phyloP scores from a whole-genome alignment of 2,329 filamentous ascomycete genomes.

The Coniochaeta sp. region DNA sequence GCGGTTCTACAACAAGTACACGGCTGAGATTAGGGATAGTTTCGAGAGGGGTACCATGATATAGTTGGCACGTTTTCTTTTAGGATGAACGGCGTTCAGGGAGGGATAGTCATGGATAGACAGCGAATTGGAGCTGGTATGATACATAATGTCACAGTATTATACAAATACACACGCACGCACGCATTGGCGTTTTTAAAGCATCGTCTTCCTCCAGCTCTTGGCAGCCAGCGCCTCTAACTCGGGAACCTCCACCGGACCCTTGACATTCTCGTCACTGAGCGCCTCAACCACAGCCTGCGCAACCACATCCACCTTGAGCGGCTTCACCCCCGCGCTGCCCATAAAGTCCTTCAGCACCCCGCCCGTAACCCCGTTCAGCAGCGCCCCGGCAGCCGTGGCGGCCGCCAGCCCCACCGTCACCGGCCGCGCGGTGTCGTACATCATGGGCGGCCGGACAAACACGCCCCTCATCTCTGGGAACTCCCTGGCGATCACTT shows the following conservation, averaged over 20 bases:
- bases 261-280: constrained; percentile 62
- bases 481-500: constrained; percentile 63
- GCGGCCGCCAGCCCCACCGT: constrained; percentile 80
- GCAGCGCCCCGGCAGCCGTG: constrained; percentile 64
- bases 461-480: constrained; percentile 74
- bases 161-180: not conserved
- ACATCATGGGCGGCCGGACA: constrained; percentile 80
- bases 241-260: constrained; percentile 68
- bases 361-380: constrained; percentile 73
- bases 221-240: constrained; percentile 77
- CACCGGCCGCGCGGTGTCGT: constrained; percentile 72
- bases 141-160: constrained; percentile 18
- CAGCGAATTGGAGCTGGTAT: constrained; percentile 11
- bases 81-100: not conserved
- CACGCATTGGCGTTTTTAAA: constrained; percentile 40
- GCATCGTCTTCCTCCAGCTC: constrained; percentile 86
- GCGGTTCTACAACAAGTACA: constrained; percentile 98
- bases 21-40: constrained; percentile 89
- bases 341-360: constrained; percentile 72
- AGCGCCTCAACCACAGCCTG: constrained; percentile 87
- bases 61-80: constrained; percentile 27
- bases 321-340: constrained; percentile 73
- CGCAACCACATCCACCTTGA: constrained; percentile 81
- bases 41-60: constrained; percentile 98
- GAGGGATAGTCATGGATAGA: not conserved